A percentile compares a stretch with the other conserved stretches of the same genome.
Evolutionary conservation across 2,329 filamentous ascomycete species (phyloP).

Genomic region (Sarocladiaceae sp.): DNA sequence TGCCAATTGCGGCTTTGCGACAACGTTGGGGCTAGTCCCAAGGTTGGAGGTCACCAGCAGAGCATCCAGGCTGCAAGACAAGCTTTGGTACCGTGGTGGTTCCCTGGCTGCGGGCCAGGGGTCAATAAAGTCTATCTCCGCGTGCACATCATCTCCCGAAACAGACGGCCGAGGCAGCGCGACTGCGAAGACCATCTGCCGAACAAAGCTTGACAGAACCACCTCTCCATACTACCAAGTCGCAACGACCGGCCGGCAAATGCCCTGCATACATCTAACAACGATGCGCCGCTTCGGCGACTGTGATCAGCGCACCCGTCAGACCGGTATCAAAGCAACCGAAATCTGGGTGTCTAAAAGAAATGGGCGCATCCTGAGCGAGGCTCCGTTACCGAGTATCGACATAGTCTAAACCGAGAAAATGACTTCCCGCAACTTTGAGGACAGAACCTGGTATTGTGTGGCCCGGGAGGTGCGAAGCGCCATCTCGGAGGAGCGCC

Average conservation of each 20-base stretch:
- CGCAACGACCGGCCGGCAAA: background rate
- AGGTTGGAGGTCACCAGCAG: too few species aligned
- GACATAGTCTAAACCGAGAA: too few species aligned
- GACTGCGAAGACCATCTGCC: constrained; percentile 20
- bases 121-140: constrained; percentile 7
- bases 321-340: too few species aligned
- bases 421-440: too few species aligned
- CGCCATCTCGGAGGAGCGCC: background rate
- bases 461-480: background rate
- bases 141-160: constrained; percentile 6
- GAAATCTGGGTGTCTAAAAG: too few species aligned
- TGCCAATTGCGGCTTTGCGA: background rate
- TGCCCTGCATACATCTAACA: background rate
- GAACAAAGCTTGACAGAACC: constrained; percentile 22
- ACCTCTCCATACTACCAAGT: background rate
- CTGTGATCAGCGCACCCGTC: too few species aligned
- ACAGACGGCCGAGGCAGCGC: background rate
- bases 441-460: too few species aligned
- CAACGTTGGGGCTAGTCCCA: too few species aligned
- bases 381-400: too few species aligned
- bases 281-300: background rate
- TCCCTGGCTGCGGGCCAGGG: constrained; percentile 5
- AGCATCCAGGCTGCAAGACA: background rate
- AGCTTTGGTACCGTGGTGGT: constrained; percentile 8
- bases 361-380: too few species aligned